Evolutionary conservation across 768 basidiomycete species (phyloP).

Genomic region (Asterophora parasitica): DNA sequence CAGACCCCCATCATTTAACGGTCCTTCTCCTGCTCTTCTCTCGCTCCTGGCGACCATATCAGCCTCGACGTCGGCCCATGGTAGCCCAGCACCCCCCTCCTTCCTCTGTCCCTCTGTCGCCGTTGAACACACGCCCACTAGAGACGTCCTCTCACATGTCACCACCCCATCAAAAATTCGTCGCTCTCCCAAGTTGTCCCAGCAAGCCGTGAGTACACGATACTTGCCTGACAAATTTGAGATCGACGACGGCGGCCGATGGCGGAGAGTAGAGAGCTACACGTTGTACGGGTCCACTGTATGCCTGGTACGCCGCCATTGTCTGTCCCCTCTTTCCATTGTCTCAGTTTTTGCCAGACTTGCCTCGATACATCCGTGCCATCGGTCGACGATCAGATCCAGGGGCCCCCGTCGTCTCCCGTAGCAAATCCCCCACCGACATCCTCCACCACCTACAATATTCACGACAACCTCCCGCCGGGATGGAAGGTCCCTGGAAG

Average conservation of each 20-base stretch:
- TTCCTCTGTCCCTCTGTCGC: constrained; percentile 57
- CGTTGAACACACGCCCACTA: constrained; percentile 11
- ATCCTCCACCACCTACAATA: constrained; percentile 22
- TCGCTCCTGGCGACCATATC: constrained; percentile 55
- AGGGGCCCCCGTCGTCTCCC: constrained; percentile 18
- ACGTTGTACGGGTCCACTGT: constrained; percentile 70
- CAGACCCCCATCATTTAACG: constrained; percentile 14
- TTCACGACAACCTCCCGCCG: constrained; percentile 41
- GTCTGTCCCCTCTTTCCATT: not conserved
- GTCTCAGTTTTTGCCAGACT: constrained; percentile 11
- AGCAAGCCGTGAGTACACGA: constrained; percentile 13
- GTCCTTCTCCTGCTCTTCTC: constrained; percentile 49
- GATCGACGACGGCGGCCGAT: constrained; percentile 47
- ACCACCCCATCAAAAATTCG: constrained; percentile 6
- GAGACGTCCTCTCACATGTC: constrained; percentile 2
- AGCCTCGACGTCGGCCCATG: constrained; percentile 40
- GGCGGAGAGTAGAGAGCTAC: constrained; percentile 52
- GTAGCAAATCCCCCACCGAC: constrained; percentile 15
- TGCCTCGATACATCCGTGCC: constrained; percentile 23
- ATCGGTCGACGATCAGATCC: constrained; percentile 30
- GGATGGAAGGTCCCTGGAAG: constrained; percentile 40
- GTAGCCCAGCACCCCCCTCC: constrained; percentile 48
- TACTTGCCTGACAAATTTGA: constrained; percentile 53
- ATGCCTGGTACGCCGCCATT: constrained; percentile 41
- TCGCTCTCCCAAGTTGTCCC: constrained; percentile 14